These are phyloP conservation scores for Umbelopsis sp. DNA, from an alignment of 371 early-diverging fungal genomes.

Conservation along the genomic window DNA sequence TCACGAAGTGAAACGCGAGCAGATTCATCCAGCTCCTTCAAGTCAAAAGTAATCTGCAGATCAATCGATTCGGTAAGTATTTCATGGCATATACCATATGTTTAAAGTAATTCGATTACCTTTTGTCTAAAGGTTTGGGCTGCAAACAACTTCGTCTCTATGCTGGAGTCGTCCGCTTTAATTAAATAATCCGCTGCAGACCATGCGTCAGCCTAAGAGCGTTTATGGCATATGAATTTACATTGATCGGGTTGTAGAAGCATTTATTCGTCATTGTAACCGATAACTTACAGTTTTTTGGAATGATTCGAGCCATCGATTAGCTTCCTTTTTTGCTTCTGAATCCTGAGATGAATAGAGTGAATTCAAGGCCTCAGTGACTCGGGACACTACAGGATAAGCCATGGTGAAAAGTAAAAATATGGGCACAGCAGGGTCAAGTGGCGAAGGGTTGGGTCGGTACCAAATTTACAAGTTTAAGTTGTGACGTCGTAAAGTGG, in stretches of 20 bases:
- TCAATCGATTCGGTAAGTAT: background rate
- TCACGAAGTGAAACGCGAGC: slow-evolving; percentile 78
- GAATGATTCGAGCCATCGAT: slow-evolving; percentile 84
- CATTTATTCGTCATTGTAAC: background rate
- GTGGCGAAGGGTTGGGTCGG: background rate
- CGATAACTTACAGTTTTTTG: slow-evolving; percentile 78
- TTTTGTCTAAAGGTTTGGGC: slow-evolving; percentile 94
- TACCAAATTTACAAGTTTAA: background rate
- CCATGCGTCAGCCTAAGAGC: slow-evolving; percentile 85
- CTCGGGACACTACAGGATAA: slow-evolving; percentile 27
- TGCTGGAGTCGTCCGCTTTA: slow-evolving; percentile 53
- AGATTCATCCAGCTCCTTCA: slow-evolving; percentile 70
- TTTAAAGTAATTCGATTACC: slow-evolving; percentile 44
- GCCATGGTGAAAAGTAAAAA: slow-evolving; percentile 25
- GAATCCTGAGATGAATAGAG: slow-evolving; percentile 44
- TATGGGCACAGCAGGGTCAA: background rate
- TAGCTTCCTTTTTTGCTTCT: slow-evolving; percentile 65
- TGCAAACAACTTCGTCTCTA: slow-evolving; percentile 81
- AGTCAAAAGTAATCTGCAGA: slow-evolving; percentile 75
- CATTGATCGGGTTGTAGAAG: background rate
- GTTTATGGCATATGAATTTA: background rate
- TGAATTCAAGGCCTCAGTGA: slow-evolving; percentile 36
- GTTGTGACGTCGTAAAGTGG: slow-evolving; percentile 11
- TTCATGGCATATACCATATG: background rate
- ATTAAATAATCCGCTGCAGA: slow-evolving; percentile 76